Percentiles rank a stretch among this genome's conserved stretches.
phyloP scores from a whole-genome alignment of 352 stramenopile genomes.

The Aphanomyces stellatus region DNA sequence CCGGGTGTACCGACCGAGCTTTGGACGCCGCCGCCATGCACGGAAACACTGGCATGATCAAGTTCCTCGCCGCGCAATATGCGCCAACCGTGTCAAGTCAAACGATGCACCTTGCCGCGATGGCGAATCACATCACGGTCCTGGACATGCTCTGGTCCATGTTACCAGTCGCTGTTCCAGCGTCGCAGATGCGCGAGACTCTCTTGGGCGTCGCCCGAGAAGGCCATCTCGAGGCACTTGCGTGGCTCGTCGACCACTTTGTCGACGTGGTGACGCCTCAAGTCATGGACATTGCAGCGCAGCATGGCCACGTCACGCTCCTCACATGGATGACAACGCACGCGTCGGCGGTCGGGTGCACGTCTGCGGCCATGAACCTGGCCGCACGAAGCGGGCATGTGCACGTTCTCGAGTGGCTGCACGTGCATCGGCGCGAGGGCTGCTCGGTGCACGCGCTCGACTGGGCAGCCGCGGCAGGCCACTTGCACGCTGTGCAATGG shows the following conservation, averaged over 20 bases:
- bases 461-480: not conserved
- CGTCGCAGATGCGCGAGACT: not conserved
- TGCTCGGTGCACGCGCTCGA: slow-evolving; percentile 26
- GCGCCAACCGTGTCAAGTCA: not conserved
- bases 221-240: no score
- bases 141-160: not conserved
- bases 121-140: not conserved
- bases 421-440: slow-evolving; percentile 2
- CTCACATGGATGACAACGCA: not conserved
- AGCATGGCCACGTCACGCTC: not conserved
- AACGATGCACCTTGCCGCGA: not conserved
- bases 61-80: not conserved
- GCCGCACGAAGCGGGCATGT: slow-evolving; percentile 22
- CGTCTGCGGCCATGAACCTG: slow-evolving; percentile 22
- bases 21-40: not conserved
- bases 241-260: no score
- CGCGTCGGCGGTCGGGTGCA: slow-evolving; percentile 22
- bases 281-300: not conserved
- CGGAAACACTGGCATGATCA: not conserved
- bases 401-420: slow-evolving; percentile 23
- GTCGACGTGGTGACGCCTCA: not conserved
- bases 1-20: not conserved
- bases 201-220: no score
- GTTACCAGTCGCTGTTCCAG: no score
- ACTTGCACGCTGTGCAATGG: slow-evolving; percentile 2